Evolutionary conservation across 192 early-diverging fungal genomes (phyloP), one percentile per base, ranked within the genome.

Genomic region (Podila clonocystis): DNA sequence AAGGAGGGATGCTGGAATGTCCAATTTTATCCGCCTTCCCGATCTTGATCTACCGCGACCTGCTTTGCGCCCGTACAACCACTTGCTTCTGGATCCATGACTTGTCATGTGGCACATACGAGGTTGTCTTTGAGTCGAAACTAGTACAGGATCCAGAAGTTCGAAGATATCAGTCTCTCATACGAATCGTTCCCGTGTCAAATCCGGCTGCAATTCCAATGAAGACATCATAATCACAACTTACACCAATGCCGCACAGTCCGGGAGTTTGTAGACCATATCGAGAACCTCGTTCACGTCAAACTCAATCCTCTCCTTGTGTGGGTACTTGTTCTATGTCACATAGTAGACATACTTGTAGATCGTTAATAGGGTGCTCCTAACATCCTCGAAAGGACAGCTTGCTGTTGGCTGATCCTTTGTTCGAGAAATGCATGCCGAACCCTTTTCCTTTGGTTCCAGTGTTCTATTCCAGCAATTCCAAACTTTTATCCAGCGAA

Each of bases 11-110:
- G 41, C 41, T 15, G 41, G 2, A 45, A 45, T 4, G 7, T 45
- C 13, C 41, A 15, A 15, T 45, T 45, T 45, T 45, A 15, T 45
- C 41, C 41, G 41, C 41, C 41, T 45, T 45, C 2, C 2, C 41
- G 15, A 45, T 45, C 15, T 4, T 49, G 33, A 15, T 68, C 55
- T 72, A 79, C 69, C 76, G 49, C 28, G 64, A 36, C 34, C 76
- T 79, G 6, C 70, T 72, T 17, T 79, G 76, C 11, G 76, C 76
- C 31, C 76, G 36, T 60, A 60, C 76, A 19, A 79, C 70, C 2
- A 79, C 76, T 24, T 79, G 76, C 58, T 79, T 79, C 24, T 79
- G 76, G 29, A 79, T 79, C 76, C 76, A 79, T 41, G 76, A 79
- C 55, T 79, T 79, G 62, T 79, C 76, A 45, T 79, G 76, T 49